Evolutionary conservation across 768 basidiomycete species (phyloP), one percentile per base, ranked within the genome.

Genomic region (Pisolithus orientalis): DNA sequence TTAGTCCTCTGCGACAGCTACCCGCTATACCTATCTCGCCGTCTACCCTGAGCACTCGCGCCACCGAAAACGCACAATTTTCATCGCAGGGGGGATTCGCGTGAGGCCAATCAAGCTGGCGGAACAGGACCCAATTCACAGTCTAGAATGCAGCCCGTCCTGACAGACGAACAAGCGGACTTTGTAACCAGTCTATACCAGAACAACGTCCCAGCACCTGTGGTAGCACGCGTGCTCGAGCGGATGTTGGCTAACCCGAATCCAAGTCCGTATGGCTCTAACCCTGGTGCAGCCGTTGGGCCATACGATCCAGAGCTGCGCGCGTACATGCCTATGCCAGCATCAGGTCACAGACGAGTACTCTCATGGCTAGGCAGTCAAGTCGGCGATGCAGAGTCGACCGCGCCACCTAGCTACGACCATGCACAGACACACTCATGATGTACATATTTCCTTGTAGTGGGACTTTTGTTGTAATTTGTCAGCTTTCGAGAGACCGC

Each of bases 141-240:
- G n/a, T 21, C 46, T 2, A 17, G 17, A 14, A 13, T 11, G 4
- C 52, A 51, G 29, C 27, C 34, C 0, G 34, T 47, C 4, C 40
- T 65, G 27, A 61, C 64, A 28, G 55, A 65, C 47, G 47, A 54
- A 17, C 62, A 66, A 42, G 64, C 58, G 2, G 59, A 61, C 47
- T 65, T 65, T 54, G 65, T 61, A 3, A 58, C 61, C 2, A 50
- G 56, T 46, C 28, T 65, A 40, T 65, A 59, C 49, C 59, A 56
- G 44, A 61, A 58, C 50, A 62, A 66, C 43, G 56, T 65, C 10
- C 62, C 64, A 3, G 65, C 52, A 24, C 53, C 60, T 2, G 65
- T 60, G 44, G 44, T 66, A 10, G 62, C 64, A 14, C 55, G 63
- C 1, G 59, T 66, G 24, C 51, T 65, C 1, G 63, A 62, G 34